Percentiles rank a stretch among this genome's conserved stretches.
phyloP scores from a whole-genome alignment of 2,329 filamentous ascomycete species.

The Colletotrichum cuscutae region DNA sequence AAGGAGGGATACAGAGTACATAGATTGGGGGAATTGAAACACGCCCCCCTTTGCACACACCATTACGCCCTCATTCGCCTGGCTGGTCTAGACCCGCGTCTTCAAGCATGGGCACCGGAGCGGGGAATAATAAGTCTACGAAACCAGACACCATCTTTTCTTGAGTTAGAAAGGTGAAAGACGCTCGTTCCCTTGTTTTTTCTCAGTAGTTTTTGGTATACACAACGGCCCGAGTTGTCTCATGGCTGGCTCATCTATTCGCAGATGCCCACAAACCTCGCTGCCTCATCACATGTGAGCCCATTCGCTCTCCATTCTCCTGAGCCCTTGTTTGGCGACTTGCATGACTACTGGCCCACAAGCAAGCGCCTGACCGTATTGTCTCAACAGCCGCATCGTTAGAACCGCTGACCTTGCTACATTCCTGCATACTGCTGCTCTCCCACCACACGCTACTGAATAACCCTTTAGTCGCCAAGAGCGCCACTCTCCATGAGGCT shows the following conservation, averaged over 20 bases:
- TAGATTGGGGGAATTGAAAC: background rate
- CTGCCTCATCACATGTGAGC: slow-evolving; percentile 4
- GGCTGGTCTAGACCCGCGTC: background rate
- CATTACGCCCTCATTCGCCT: background rate
- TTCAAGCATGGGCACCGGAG: background rate
- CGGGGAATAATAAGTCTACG: background rate
- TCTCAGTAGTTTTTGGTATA: slow-evolving; percentile 8
- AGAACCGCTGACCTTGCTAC: background rate
- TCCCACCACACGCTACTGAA: background rate
- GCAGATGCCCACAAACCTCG: background rate
- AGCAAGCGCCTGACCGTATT: background rate
- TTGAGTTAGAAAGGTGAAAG: background rate
- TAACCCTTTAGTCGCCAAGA: slow-evolving; percentile 64
- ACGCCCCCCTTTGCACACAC: background rate
- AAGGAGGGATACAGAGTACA: background rate
- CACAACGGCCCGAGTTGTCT: slow-evolving; percentile 22
- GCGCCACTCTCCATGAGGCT: slow-evolving; percentile 89
- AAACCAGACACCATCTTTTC: background rate
- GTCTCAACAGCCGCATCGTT: slow-evolving; percentile 6
- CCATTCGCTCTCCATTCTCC: slow-evolving; percentile 6
- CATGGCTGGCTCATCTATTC: slow-evolving; percentile 17
- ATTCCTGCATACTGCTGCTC: background rate
- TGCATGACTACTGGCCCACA: background rate
- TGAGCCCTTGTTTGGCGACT: background rate
- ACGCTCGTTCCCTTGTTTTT: background rate